Base-by-base conservation (phyloP, 768 basidiomycete genomes). In the Xanthoconium purpureum region DNA sequence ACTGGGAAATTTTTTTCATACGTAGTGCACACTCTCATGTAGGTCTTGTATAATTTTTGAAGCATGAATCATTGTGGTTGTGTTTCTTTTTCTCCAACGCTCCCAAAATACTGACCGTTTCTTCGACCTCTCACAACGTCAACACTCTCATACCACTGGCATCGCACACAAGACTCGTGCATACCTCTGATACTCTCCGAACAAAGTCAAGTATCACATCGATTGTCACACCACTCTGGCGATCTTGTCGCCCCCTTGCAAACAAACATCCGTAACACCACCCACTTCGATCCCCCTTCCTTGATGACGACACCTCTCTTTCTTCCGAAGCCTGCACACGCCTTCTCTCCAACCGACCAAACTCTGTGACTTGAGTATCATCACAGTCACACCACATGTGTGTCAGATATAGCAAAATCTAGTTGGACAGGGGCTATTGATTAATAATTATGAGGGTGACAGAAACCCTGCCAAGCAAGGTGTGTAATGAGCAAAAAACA, bases 341-440 rank as follows among this genome's bases (percentile, higher is more conserved):
- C 57, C 42, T 52, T 37, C 13, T 64, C 62, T 60, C 62, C 39
- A 60, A 62, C 20, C n/a, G n/a, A n/a, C n/a, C n/a, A n/a, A n/a
- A n/a, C n/a, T n/a, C n/a, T n/a, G n/a, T n/a, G n/a, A n/a, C n/a
- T n/a, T n/a, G n/a, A n/a, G n/a, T n/a, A n/a, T n/a, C n/a, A n/a
- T n/a, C n/a, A n/a, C n/a, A n/a, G n/a, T n/a, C n/a, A n/a, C n/a
- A n/a, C n/a, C n/a, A n/a, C n/a, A n/a, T n/a, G n/a, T n/a, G n/a
- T n/a, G n/a, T n/a, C n/a, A n/a, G n/a, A n/a, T n/a, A n/a, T n/a
- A n/a, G n/a, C n/a, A n/a, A n/a, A n/a, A n/a, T n/a, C n/a, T n/a
- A n/a, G n/a, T n/a, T n/a, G n/a, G n/a, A n/a, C n/a, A n/a, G n/a
- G n/a, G n/a, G n/a, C n/a, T n/a, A n/a, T n/a, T n/a, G n/a, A n/a